Conservation (phyloP, 768 basidiomycete genomes). For the Psilocybe subaeruginosa region DNA sequence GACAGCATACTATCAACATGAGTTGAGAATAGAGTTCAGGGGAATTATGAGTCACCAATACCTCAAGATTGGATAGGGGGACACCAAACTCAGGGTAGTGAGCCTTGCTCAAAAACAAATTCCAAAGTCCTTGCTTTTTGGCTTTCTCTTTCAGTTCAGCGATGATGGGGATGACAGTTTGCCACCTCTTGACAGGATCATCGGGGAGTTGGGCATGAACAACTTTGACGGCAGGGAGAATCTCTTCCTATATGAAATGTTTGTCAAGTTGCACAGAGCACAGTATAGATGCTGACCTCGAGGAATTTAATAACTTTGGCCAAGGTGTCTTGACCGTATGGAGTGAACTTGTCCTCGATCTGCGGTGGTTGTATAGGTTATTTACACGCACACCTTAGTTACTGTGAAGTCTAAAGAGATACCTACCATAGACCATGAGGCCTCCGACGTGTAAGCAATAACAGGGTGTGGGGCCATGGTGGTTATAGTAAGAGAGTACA, state of each 20-base stretch:
- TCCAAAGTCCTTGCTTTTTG: conserved; percentile 91
- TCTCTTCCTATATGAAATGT: conserved; percentile 69
- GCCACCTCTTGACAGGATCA: conserved; percentile 79
- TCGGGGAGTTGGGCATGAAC: conserved; percentile 83
- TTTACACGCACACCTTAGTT: neutral
- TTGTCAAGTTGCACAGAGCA: neutral
- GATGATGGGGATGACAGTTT: conserved; percentile 78
- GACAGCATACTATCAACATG: conserved; percentile 75
- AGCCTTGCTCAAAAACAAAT: conserved; percentile 92
- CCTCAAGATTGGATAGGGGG: conserved; percentile 92
- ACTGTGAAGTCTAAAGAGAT: neutral
- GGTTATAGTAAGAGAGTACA: conserved; percentile 11
- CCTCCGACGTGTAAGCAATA: conserved; percentile 75
- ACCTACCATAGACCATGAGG: conserved; percentile 84
- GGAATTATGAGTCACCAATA: conserved; percentile 27
- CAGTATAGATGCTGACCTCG: conserved; percentile 51
- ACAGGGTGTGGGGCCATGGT: conserved; percentile 72
- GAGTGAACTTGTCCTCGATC: conserved; percentile 93
- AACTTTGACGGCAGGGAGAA: conserved; percentile 76
- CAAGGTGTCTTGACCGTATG: conserved; percentile 85
- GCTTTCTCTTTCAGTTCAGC: conserved; percentile 88
- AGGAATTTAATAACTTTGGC: conserved; percentile 84
- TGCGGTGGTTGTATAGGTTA: conserved; percentile 27
- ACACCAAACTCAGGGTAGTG: conserved; percentile 92
- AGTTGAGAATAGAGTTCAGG: neutral